Evolutionary conservation across 495 filamentous ascomycete species (phyloP).

Genomic region (Sordaria brevicollis): DNA sequence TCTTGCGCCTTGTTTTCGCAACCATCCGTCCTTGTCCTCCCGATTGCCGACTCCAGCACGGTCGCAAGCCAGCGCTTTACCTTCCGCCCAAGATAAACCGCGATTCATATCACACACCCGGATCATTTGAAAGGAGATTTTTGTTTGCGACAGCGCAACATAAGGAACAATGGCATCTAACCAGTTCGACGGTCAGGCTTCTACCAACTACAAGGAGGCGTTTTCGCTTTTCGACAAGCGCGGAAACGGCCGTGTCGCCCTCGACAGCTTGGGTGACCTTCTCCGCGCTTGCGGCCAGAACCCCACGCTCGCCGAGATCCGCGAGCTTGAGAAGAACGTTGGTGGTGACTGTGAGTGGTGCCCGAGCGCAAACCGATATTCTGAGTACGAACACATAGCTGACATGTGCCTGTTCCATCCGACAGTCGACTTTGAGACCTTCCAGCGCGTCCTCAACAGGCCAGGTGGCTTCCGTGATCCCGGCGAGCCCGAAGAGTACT

Average conservation of each 20-base stretch:
- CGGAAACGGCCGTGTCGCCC: constrained; percentile 77
- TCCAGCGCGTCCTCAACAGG: constrained; percentile 89
- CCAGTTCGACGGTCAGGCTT: constrained; percentile 57
- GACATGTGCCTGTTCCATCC: neutral
- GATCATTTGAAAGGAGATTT: neutral
- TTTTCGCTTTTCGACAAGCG: constrained; percentile 99
- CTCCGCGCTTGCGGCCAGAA: constrained; percentile 96
- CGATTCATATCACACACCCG: neutral
- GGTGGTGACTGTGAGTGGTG: constrained; percentile 77
- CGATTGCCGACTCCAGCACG: neutral
- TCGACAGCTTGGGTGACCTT: constrained; percentile 83
- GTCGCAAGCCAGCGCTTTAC: neutral
- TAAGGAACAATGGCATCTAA: constrained; percentile 37
- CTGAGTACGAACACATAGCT: neutral
- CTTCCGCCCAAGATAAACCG: neutral
- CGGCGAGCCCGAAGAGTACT: constrained; percentile 95
- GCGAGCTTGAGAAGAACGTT: constrained; percentile 76
- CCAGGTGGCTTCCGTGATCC: constrained; percentile 97
- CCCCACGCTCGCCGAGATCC: constrained; percentile 84
- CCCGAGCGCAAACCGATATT: neutral
- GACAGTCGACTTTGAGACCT: constrained; percentile 94
- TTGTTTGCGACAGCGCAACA: neutral
- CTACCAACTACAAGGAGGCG: constrained; percentile 99
- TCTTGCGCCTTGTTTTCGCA: neutral
- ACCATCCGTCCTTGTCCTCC: neutral